Evolutionary conservation across 1,284 basidiomycete species (phyloP).

Genomic region (Melampsora larici-populina): DNA sequence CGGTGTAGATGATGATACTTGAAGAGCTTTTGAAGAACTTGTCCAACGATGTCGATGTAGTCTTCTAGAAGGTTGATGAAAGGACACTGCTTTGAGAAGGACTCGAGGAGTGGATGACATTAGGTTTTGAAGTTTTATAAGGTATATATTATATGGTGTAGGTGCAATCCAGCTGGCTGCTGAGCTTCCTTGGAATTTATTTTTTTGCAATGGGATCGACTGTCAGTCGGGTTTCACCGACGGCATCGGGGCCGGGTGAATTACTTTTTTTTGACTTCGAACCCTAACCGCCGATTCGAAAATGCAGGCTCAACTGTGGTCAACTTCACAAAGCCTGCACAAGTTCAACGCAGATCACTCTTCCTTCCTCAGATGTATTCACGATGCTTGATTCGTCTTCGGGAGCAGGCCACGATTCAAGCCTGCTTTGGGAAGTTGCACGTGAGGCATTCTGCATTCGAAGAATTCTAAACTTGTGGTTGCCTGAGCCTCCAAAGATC

Average conservation of each 20-base stretch:
- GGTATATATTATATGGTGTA: background rate
- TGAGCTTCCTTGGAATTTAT: background rate
- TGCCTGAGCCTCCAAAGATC: no score
- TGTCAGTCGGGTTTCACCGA: background rate
- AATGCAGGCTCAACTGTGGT: slow-evolving; percentile 1
- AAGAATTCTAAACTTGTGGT: no score
- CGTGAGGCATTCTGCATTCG: no score
- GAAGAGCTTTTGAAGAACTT: background rate
- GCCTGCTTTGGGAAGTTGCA: no score
- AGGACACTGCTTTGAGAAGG: slow-evolving; percentile 3
- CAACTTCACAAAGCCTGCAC: background rate
- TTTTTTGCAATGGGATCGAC: background rate
- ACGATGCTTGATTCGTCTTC: no score
- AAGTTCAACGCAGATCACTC: no score
- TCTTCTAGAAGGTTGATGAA: background rate
- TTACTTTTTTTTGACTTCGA: background rate
- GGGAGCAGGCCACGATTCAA: no score
- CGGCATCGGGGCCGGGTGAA: background rate
- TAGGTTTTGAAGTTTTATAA: background rate
- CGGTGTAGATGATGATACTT: background rate
- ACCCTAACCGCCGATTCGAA: background rate
- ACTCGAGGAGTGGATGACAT: slow-evolving; percentile 1
- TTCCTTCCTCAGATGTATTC: no score
- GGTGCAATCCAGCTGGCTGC: no score
- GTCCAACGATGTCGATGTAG: background rate